These are phyloP conservation scores for Trametes pubescens DNA, from an alignment of 1,284 basidiomycete genomes.

Conservation along the genomic window DNA sequence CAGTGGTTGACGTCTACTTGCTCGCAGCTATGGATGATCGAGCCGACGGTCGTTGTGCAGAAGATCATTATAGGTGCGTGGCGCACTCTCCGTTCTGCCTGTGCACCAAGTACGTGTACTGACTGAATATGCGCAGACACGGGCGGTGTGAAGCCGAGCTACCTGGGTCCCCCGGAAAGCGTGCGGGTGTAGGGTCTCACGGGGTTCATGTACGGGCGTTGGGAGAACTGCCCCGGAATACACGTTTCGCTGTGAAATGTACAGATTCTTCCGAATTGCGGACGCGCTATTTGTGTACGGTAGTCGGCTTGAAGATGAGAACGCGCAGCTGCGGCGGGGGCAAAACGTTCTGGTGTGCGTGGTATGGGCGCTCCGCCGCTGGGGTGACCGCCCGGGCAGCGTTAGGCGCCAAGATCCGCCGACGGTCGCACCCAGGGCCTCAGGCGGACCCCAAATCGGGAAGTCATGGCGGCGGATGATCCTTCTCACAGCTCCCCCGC, in stretches of 20 bases:
- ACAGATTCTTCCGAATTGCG: not conserved
- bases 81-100: not conserved
- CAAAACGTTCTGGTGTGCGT: conserved; percentile 19
- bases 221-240: conserved; percentile 5
- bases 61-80: conserved; percentile 66
- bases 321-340: not conserved
- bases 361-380: conserved; percentile 15
- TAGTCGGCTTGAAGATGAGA: conserved; percentile 12
- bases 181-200: conserved; percentile 37
- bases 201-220: conserved; percentile 10
- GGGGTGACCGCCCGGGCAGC: not conserved
- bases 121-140: conserved; percentile 49
- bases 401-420: conserved; percentile 33
- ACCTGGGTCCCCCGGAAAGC: conserved; percentile 70
- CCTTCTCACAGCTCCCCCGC: conserved; percentile 5
- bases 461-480: conserved; percentile 23
- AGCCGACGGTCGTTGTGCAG: conserved; percentile 67
- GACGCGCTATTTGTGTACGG: not conserved
- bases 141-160: conserved; percentile 61
- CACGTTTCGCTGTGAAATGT: conserved; percentile 14
- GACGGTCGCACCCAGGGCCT: conserved; percentile 11
- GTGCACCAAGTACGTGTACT: conserved; percentile 2
- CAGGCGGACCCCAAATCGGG: conserved; percentile 20
- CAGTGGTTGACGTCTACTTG: not conserved
- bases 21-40: conserved; percentile 61